A percentile compares a stretch with the other conserved stretches of the same genome.
Conservation (phyloP, 192 early-diverging fungal species). For the Rhizophagus prolifer region DNA sequence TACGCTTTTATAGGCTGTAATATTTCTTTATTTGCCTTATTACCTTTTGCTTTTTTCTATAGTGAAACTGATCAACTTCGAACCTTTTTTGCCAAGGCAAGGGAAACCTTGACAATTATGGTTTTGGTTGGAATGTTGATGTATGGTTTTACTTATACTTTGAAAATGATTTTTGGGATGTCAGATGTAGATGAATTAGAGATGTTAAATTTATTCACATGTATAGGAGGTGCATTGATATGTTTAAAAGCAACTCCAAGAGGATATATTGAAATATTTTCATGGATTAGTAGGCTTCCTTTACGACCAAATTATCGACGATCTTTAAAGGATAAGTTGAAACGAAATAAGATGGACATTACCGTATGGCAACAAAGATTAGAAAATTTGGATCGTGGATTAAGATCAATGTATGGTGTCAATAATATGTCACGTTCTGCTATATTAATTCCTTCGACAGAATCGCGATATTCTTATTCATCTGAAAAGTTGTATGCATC, state of each 20-base stretch:
- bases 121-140: slow-evolving; percentile 22
- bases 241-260: slow-evolving; percentile 25
- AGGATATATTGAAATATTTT: slow-evolving; percentile 23
- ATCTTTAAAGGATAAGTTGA: slow-evolving; percentile 12
- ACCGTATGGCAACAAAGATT: neutral
- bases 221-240: slow-evolving; percentile 10
- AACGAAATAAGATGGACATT: slow-evolving; percentile 19
- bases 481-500: slow-evolving; percentile 22
- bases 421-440: slow-evolving; percentile 9
- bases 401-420: neutral
- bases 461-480: slow-evolving; percentile 3
- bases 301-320: slow-evolving; percentile 20
- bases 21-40: slow-evolving; percentile 25
- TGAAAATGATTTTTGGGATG: slow-evolving; percentile 18
- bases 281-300: slow-evolving; percentile 20
- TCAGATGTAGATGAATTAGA: slow-evolving; percentile 10
- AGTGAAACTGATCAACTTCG: slow-evolving; percentile 28
- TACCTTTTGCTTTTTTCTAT: slow-evolving; percentile 30
- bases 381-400: slow-evolving; percentile 9
- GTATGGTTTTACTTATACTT: slow-evolving; percentile 24
- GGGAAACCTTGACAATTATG: slow-evolving; percentile 25
- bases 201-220: slow-evolving; percentile 27
- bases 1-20: slow-evolving; percentile 30
- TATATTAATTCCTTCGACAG: neutral
- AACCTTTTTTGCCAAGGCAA: slow-evolving; percentile 23